These are phyloP conservation scores for Penicillium sp. DNA, from an alignment of 2,329 filamentous ascomycete genomes.

Conservation along the genomic window DNA sequence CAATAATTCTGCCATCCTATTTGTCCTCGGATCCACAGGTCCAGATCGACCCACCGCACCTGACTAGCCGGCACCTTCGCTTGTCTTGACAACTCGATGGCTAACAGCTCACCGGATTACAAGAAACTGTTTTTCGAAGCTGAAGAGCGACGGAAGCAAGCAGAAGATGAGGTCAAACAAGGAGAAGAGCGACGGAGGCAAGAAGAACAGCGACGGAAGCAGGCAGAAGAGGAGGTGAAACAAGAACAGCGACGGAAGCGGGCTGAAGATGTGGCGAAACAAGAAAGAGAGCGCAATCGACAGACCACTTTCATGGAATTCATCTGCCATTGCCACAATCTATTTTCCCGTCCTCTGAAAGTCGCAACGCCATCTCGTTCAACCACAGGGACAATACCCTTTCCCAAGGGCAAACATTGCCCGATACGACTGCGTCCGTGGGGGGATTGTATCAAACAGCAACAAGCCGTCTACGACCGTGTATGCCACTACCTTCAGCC, in stretches of 20 bases:
- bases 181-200: not conserved
- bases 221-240: not conserved
- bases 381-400: not conserved
- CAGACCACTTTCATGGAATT: not conserved
- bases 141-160: not conserved
- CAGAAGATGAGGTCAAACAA: not conserved
- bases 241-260: not conserved
- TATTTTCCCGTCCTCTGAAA: not conserved
- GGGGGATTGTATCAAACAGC: not conserved
- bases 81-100: not conserved
- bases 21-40: too few relatives aligned
- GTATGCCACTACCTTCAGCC: not conserved
- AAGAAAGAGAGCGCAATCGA: not conserved
- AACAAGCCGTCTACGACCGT: not conserved
- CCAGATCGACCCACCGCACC: too few relatives aligned
- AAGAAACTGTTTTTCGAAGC: not conserved
- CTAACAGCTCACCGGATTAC: conserved; percentile 1
- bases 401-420: not conserved
- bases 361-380: not conserved
- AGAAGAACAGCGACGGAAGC: not conserved
- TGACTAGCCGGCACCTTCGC: too few relatives aligned
- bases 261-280: not conserved
- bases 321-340: not conserved
- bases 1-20: too few relatives aligned
- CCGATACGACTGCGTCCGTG: not conserved